phyloP scores from a whole-genome alignment of 1,284 basidiomycete species.

The Sporisorium sorghi region DNA sequence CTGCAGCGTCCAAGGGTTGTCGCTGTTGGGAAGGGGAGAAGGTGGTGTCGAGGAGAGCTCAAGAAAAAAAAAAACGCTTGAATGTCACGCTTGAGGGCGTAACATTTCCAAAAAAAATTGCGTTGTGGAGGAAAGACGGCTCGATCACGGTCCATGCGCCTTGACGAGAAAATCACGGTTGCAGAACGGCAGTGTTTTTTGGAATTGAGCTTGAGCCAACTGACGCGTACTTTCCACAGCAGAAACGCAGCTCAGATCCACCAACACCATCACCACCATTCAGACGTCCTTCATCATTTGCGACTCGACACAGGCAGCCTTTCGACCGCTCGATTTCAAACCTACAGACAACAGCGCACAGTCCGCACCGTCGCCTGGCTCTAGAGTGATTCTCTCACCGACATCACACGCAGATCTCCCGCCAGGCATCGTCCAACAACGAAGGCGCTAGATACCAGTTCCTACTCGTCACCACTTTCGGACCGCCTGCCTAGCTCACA shows the following conservation, averaged over 20 bases:
- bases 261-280: neutral
- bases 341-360: neutral
- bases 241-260: too few species aligned
- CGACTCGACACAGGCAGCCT: neutral
- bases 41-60: neutral
- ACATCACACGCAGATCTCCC: neutral
- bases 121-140: constrained; percentile 32
- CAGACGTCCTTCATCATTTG: neutral
- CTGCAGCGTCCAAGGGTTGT: neutral
- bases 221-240: constrained; percentile 35
- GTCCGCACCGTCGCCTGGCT: neutral
- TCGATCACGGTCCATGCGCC: constrained; percentile 32
- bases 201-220: constrained; percentile 17
- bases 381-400: neutral
- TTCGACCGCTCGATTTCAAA: neutral
- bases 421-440: neutral
- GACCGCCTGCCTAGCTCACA: neutral
- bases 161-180: constrained; percentile 5
- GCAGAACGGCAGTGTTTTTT: constrained; percentile 29
- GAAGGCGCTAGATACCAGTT: neutral
- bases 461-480: neutral
- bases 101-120: constrained; percentile 12
- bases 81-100: neutral
- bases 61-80: neutral
- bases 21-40: neutral